Evolutionary conservation across 345 rosid species (phyloP), one percentile per base, ranked within the genome.

Genomic region (Eucalyptus virginea): DNA sequence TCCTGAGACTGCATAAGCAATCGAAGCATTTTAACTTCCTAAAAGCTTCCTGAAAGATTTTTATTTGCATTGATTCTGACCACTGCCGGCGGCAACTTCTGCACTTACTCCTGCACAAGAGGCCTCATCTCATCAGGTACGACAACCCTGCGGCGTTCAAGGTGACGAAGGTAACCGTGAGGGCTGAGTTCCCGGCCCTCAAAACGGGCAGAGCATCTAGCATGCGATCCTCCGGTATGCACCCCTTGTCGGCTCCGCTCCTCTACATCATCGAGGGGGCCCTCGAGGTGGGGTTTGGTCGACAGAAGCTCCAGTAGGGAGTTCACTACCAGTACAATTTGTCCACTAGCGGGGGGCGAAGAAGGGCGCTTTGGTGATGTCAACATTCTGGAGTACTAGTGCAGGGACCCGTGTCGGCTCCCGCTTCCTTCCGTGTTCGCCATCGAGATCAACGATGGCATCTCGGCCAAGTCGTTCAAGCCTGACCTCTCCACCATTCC

Each of bases 351-450:
- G 60, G 60, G 81, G 47, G n/a, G 21, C 32, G 5, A 56, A 40
- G 28, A 85, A 81, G 3, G 37, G 32, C 81, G 58, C 87, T 4
- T 19, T 26, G 11, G 89, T 16, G 19, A 9, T 91, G 13, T 89
- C 91, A 30, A 30, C 90, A 8, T 89, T 90, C 11, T 91, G 91
- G 11, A 90, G 89, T 52, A 90, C 92, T 11, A 90, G n/a, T 83
- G 87, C 91, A 2, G 54, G 92, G 48, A 90, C 85, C 81, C 1
- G 23, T 85, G 52, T 88, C 87, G 4, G 42, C 88, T n/a, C 90
- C 90, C 3, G 13, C 40, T 26, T 40, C 85, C 37, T 24, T 42
- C 86, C n/a, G 49, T 86, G 52, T 90, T 91, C 26, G 16, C 52
- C 8, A 51, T 87, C 5, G 65, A 42, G 23, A 34, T 89, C n/a